Percentiles rank a stretch among this genome's conserved stretches.
Evolutionary conservation across 352 stramenopile genomes (phyloP).

Genomic region (Saprolegnia parasitica): DNA sequence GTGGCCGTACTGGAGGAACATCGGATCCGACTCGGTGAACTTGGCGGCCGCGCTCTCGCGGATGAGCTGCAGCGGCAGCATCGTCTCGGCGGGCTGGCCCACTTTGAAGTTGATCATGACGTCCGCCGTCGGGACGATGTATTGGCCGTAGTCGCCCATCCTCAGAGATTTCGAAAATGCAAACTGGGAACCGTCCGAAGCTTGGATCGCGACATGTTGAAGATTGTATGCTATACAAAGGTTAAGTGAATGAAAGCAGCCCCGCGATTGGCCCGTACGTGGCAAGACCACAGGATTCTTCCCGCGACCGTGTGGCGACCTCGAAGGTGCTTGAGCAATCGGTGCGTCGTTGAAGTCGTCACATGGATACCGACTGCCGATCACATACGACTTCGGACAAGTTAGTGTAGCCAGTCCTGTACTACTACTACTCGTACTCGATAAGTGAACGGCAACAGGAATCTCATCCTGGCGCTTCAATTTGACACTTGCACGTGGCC

Average conservation of each 20-base stretch:
- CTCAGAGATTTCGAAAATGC: not conserved
- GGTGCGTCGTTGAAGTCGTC: not conserved
- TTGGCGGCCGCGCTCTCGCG: conserved; percentile 41
- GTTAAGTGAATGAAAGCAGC: not conserved
- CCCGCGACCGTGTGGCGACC: not conserved
- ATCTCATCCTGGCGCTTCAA: too few species aligned
- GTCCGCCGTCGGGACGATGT: conserved; percentile 68
- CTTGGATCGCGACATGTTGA: too few species aligned
- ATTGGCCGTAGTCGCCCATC: conserved; percentile 84
- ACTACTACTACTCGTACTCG: too few species aligned
- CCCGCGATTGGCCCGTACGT: not conserved
- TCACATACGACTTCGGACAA: too few species aligned
- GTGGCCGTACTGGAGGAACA: conserved; percentile 70
- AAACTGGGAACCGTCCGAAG: too few species aligned
- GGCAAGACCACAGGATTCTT: not conserved
- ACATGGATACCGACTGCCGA: not conserved
- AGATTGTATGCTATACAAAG: too few species aligned
- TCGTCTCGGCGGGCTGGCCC: conserved; percentile 69
- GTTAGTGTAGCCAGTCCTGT: too few species aligned
- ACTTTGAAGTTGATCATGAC: conserved; percentile 80
- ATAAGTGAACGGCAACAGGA: too few species aligned
- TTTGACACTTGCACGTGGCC: too few species aligned
- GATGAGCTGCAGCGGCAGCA: conserved; percentile 69
- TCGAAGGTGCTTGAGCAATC: not conserved
- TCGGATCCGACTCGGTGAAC: conserved; percentile 50